Percentiles rank a stretch among this genome's conserved stretches.
Evolutionary conservation across 768 basidiomycete species (phyloP).

Genomic region (Pulveroboletus ravenelii): DNA sequence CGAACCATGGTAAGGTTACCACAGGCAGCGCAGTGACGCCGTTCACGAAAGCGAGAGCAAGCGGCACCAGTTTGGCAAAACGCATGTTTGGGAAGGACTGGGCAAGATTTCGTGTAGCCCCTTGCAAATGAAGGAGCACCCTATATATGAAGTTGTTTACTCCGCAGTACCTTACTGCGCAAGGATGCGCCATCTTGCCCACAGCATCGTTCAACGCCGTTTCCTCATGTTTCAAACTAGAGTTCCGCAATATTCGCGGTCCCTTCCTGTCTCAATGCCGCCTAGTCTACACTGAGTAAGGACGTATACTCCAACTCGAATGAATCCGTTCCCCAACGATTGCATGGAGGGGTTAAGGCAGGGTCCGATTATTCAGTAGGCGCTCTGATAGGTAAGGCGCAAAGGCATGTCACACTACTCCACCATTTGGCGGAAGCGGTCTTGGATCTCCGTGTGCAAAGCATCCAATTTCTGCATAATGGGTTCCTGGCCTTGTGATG

Average conservation of each 20-base stretch:
- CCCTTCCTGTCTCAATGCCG: background rate
- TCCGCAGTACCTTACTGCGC: slow-evolving; percentile 10
- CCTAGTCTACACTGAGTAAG: background rate
- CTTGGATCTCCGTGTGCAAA: slow-evolving; percentile 81
- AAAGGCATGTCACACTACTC: slow-evolving; percentile 44
- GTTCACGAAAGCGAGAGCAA: slow-evolving; percentile 15
- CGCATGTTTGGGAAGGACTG: slow-evolving; percentile 13
- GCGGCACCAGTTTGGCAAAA: background rate
- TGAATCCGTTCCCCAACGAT: background rate
- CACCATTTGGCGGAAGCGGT: slow-evolving; percentile 84
- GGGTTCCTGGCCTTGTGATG: slow-evolving; percentile 82
- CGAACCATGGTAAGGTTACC: slow-evolving; percentile 21
- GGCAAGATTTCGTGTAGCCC: background rate
- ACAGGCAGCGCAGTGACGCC: slow-evolving; percentile 16
- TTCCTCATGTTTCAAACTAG: background rate
- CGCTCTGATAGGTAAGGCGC: slow-evolving; percentile 11
- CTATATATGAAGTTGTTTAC: background rate
- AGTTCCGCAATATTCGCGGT: background rate
- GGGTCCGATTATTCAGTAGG: background rate
- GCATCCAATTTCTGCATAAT: slow-evolving; percentile 80
- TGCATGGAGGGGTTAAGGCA: background rate
- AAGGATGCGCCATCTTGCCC: background rate
- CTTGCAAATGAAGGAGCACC: background rate
- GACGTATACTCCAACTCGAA: background rate
- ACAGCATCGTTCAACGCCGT: background rate